Evolutionary conservation across 768 basidiomycete species (phyloP), one percentile per base, ranked within the genome.

Genomic region (Amanita pallidorosea): DNA sequence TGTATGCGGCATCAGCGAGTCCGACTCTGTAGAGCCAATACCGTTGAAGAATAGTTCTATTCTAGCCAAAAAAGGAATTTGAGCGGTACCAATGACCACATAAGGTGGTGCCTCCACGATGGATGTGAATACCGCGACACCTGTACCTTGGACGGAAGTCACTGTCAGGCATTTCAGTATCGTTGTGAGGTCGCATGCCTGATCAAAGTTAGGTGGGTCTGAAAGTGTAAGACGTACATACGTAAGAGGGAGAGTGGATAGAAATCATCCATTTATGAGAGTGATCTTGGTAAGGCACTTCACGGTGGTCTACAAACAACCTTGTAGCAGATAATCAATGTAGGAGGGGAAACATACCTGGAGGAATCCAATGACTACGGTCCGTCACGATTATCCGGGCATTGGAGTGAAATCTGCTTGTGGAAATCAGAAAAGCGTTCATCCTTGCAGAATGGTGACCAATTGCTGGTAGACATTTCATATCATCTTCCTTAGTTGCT

Each of bases 241-340:
- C 77, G 55, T 78, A 79, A 37, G 76, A 73, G 22, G 77, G 74
- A 5, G 75, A 67, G 51, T 77, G 73, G 11, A 76, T 66, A 0
- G 71, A 73, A 35, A 79, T 65, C 75, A 76, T 77, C 77, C 77
- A 79, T 59, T 72, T 74, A 58, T 77, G 72, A 2, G 72, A 70
- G 52, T 68, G 66, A 2, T 54, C 54, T 47, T 54, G 35, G 29
- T 29, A 50, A n/a, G 49, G 53, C 43, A 51, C 55, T 22, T 50
- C 44, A 33, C 68, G 54, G 33, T 23, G 20, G 25, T 41, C 36
- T 47, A 41, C 22, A 11, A 31, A 11, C 7, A 17, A 11, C 33
- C 42, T 20, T 49, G 29, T 17, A n/a, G n/a, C 12, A 15, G 20
- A 7, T 31, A 35, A 29, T 33, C 11, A 50, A 48, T 47, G 27